Evolutionary conservation across 2,329 filamentous ascomycete species (phyloP).

Genomic region (Fusarium sulawesiense): DNA sequence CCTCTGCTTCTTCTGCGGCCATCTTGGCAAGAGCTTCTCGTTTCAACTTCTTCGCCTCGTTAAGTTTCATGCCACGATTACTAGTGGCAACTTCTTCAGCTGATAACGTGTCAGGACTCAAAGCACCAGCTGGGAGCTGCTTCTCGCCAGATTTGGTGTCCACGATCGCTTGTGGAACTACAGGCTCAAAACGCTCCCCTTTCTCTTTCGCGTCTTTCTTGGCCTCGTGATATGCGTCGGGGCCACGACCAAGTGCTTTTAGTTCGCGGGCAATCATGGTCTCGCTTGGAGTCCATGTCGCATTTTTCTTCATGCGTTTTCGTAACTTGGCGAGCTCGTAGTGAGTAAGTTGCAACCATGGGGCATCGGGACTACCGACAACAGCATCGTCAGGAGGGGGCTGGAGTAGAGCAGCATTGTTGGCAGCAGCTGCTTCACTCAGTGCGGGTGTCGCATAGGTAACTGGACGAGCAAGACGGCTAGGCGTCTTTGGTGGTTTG

Average conservation of each 20-base stretch:
- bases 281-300: slow-evolving; percentile 84
- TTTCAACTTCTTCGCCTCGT: slow-evolving; percentile 81
- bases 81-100: slow-evolving; percentile 72
- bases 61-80: slow-evolving; percentile 81
- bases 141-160: slow-evolving; percentile 63
- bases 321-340: slow-evolving; percentile 76
- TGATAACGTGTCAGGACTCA: slow-evolving; percentile 66
- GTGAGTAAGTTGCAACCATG: slow-evolving; percentile 73
- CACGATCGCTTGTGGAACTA: slow-evolving; percentile 52
- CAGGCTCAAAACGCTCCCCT: slow-evolving; percentile 68
- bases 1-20: slow-evolving; percentile 71
- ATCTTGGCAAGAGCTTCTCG: slow-evolving; percentile 71
- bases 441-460: slow-evolving; percentile 52
- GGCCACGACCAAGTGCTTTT: slow-evolving; percentile 74
- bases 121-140: slow-evolving; percentile 69
- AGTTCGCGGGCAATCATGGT: slow-evolving; percentile 88
- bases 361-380: slow-evolving; percentile 68
- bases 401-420: slow-evolving; percentile 59
- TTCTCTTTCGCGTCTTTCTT: slow-evolving; percentile 73
- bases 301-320: slow-evolving; percentile 93
- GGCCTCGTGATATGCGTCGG: slow-evolving; percentile 70
- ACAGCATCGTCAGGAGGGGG: slow-evolving; percentile 71
- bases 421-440: slow-evolving; percentile 54
- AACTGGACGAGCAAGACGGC: slow-evolving; percentile 50
- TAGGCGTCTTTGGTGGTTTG: slow-evolving; percentile 60